phyloP scores from a whole-genome alignment of 768 basidiomycete species.

The Pulveroboletus ravenelii region DNA sequence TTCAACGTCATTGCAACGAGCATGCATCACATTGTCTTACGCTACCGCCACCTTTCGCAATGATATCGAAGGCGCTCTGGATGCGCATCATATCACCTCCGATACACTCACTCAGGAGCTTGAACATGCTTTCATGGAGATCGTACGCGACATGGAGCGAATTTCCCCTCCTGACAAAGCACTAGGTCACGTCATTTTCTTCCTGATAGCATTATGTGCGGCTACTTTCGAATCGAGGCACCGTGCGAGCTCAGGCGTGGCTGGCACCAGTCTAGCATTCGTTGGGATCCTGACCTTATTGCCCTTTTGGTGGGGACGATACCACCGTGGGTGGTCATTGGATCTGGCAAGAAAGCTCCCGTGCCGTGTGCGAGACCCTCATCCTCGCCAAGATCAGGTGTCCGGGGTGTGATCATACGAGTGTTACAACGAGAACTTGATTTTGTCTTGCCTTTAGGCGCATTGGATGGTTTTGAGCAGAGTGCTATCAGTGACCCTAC shows the following conservation, averaged over 20 bases:
- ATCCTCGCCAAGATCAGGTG: too few relatives aligned
- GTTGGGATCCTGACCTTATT: neutral
- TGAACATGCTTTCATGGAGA: conserved; percentile 5
- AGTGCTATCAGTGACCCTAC: too few relatives aligned
- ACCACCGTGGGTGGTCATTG: neutral
- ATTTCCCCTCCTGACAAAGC: neutral
- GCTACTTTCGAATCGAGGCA: neutral
- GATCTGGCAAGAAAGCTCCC: neutral
- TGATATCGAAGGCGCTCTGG: conserved; percentile 6
- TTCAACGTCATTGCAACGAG: conserved; percentile 1
- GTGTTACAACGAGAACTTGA: neutral
- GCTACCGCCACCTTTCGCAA: conserved; percentile 11
- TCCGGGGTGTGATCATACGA: neutral
- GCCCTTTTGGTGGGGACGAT: neutral
- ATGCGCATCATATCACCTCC: conserved; percentile 1
- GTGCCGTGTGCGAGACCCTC: neutral
- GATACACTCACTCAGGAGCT: conserved; percentile 9
- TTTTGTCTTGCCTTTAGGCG: too few relatives aligned
- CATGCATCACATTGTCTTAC: conserved; percentile 11
- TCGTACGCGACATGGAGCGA: neutral
- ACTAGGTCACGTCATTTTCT: too few relatives aligned
- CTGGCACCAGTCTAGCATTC: neutral
- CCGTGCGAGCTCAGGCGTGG: neutral
- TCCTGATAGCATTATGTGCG: neutral
- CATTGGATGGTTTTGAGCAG: too few relatives aligned